Evolutionary conservation across 305 asterid species (phyloP), one percentile per base, ranked within the genome.

Genomic region (Solanum hybrid): DNA sequence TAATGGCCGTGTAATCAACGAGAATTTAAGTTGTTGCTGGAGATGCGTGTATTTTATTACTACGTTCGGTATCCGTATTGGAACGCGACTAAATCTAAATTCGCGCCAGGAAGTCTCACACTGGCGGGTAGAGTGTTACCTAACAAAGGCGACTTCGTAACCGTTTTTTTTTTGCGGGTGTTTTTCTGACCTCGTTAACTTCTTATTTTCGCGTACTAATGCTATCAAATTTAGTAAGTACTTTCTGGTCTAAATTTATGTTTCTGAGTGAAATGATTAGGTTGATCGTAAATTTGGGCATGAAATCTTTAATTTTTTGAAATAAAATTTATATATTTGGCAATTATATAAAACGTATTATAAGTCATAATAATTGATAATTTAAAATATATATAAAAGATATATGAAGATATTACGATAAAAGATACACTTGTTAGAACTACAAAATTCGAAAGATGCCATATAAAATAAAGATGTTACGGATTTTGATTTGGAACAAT

Each of bases 51-150:
- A 12, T 26, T 28, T 5, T 71, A 0, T 71, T 71, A 12, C 5
- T 71, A 71, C 20, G 10, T 12, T 69, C 4, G 2, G 8, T 71
- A 11, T 1, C 10, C 0, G 34, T 0, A 11, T 11, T 71, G 4
- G 0, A 26, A 2, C 20, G 0, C 5, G 0, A 26, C 16, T 71
- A 12, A 71, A 26, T 71, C 4, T 11, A 7, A 26, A 71, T 71
- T 71, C 77, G 20, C 5, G 20, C 4, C 8, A 2, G 6, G 0
- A 69, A 24, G 31, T 11, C 8, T 5, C 3, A 8, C 5, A 11
- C 8, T 71, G 0, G 2, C 20, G 2, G 3, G 20, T 26, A 26
- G 0, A 71, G 2, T 0, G 20, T 13, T 11, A 13, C 10, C 10
- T 71, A 12, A 71, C 34, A 26, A 71, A 71, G 20, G 34, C 10